Base-by-base conservation (phyloP, 2,329 filamentous ascomycete genomes). In the Rhynchosporium agropyri region DNA sequence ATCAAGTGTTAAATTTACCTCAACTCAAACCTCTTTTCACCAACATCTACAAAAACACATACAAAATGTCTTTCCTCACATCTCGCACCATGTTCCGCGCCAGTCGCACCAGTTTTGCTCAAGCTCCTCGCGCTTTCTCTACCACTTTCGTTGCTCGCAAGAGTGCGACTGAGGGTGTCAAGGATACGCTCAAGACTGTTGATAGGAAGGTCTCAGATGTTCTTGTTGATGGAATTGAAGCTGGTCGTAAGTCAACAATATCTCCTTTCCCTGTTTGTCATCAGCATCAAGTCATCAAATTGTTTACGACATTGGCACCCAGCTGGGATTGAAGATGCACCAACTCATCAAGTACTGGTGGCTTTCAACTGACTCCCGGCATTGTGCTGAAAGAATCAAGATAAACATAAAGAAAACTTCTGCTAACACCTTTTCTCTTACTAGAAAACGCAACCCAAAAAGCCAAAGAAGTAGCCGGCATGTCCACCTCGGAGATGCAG, bases 201-300 rank as follows among this genome's bases (percentile, higher is more conserved):
- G 84, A 89, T 76, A 79, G 84, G 36, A 79, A 77, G 56, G 83
- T 89, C 48, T 81, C 82, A 63, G 82, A 86, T 72, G 87, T 85
- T 72, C 72, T 89, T 20, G 82, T 87, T 33, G 83, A 84, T 45
- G 84, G 84, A 15, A 85, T 89, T 72, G 79, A 89, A 68, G 77
- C 79, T 53, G 81, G 82, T 55, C 74, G 86, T 87, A 78, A 63
- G 82, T 78, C n/a, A 45, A n/a, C n/a, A n/a, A n/a, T 31, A 28
- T 43, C 26, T 42, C 38, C 26, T 26, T 26, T 26, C 9, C 31
- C 57, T 3, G 54, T 20, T 12, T 13, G 38, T 4, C 38, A 6
- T 12, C 28, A 31, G 3, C 9, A 20, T 20, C 20, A 20, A 20
- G 20, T 20, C 20, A 20, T 20, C 15, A 13, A 43, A 12, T 12